Evolutionary conservation across 1,284 basidiomycete genomes (phyloP).

Genomic region (Sporisorium sorghi): DNA sequence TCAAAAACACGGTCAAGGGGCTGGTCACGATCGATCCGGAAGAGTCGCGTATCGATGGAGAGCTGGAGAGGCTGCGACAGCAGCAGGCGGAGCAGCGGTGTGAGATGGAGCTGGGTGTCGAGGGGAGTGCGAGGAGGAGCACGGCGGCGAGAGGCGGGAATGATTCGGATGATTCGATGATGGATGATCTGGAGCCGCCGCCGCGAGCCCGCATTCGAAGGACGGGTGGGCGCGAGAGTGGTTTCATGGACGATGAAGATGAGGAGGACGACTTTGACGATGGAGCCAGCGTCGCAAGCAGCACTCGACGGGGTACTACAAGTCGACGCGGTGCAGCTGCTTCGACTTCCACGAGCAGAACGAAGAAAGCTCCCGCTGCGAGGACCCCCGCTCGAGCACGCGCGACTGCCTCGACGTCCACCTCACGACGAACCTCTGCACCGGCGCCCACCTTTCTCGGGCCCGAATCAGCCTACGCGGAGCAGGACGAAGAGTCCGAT

Average conservation of each 20-base stretch:
- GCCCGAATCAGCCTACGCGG: conserved; percentile 37
- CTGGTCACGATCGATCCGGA: conserved; percentile 55
- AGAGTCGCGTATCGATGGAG: conserved; percentile 49
- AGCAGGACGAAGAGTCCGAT: conserved; percentile 35
- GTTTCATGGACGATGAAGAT: conserved; percentile 28
- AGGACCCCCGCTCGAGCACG: conserved; percentile 7
- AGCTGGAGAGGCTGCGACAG: conserved; percentile 45
- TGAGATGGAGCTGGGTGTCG: conserved; percentile 30
- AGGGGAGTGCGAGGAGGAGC: conserved; percentile 16
- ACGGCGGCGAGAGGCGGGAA: neutral
- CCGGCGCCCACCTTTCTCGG: conserved; percentile 34
- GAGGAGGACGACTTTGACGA: conserved; percentile 21
- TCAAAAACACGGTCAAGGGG: conserved; percentile 48
- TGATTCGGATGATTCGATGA: conserved; percentile 58
- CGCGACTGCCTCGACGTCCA: neutral
- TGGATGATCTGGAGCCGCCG: conserved; percentile 47
- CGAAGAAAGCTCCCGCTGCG: conserved; percentile 9
- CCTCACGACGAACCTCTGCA: conserved; percentile 17
- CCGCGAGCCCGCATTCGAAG: too few species aligned
- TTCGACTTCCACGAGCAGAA: conserved; percentile 4
- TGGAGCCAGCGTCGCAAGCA: conserved; percentile 15
- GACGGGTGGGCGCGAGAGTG: too few species aligned
- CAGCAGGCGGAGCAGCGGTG: conserved; percentile 30
- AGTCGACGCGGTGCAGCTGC: conserved; percentile 13
- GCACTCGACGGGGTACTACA: conserved; percentile 10